A percentile compares a stretch with the other conserved stretches of the same genome.
These are phyloP conservation scores for Boletus bicolor DNA, from an alignment of 768 basidiomycete species.

Conservation along the genomic window DNA sequence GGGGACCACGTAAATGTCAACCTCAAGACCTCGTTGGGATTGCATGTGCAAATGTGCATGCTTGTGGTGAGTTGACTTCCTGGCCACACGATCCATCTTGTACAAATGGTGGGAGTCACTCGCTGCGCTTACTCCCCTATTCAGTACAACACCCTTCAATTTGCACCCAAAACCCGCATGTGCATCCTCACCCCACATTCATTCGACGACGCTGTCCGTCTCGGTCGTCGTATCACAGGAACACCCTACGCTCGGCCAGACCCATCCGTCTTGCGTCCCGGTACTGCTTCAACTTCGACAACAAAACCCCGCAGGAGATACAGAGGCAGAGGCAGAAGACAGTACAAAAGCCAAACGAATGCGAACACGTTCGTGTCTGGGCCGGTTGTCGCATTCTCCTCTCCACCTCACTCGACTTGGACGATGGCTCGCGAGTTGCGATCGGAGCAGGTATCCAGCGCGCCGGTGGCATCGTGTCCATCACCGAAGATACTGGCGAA, in stretches of 20 bases:
- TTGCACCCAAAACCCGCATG: conserved; percentile 54
- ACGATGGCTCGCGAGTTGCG: conserved; percentile 44
- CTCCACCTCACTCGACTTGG: conserved; percentile 54
- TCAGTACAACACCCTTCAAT: conserved; percentile 51
- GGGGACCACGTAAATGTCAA: too few species aligned
- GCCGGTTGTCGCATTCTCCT: conserved; percentile 58
- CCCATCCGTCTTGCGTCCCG: conserved; percentile 46
- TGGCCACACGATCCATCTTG: too few species aligned
- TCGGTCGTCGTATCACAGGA: conserved; percentile 53
- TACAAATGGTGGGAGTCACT: too few species aligned
- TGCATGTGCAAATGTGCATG: too few species aligned
- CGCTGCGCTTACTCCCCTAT: neutral
- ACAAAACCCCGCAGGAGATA: conserved; percentile 26
- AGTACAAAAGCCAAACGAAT: conserved; percentile 8
- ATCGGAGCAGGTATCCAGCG: conserved; percentile 58
- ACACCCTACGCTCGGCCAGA: conserved; percentile 71
- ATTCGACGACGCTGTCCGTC: conserved; percentile 77
- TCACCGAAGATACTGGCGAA: conserved; percentile 42
- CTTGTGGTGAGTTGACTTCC: too few species aligned
- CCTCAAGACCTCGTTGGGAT: too few species aligned
- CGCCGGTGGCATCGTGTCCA: conserved; percentile 57
- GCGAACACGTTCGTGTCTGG: conserved; percentile 53
- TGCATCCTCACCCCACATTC: conserved; percentile 84
- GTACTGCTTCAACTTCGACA: conserved; percentile 13
- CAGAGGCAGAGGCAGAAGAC: conserved; percentile 21